These are phyloP conservation scores for Camellia lanceoleosa DNA, from an alignment of 148 eudicot genomes.

Conservation along the genomic window DNA sequence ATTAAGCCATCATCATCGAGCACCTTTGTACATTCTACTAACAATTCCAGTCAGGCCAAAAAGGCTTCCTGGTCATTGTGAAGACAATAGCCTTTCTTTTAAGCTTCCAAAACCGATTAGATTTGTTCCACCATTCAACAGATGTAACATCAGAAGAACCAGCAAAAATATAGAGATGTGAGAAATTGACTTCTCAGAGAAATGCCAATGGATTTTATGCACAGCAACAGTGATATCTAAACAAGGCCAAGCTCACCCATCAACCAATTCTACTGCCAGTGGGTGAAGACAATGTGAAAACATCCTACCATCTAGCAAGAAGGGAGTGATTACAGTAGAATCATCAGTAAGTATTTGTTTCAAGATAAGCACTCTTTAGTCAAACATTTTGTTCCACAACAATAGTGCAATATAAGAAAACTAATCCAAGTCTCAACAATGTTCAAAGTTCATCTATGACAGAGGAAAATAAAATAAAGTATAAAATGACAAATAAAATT, in stretches of 20 bases:
- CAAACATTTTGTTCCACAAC: background rate
- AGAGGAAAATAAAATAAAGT: background rate
- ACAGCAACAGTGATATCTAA: background rate
- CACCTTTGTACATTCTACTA: too few relatives aligned
- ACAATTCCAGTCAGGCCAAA: too few relatives aligned
- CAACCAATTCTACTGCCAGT: background rate
- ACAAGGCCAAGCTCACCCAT: background rate
- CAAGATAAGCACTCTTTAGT: background rate
- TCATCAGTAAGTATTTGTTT: background rate
- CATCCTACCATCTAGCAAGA: background rate
- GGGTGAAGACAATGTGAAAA: background rate
- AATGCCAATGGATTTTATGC: background rate
- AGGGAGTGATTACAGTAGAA: background rate
- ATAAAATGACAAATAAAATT: background rate
- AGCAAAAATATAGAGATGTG: background rate
- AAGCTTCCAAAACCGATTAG: too few relatives aligned
- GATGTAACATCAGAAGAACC: background rate
- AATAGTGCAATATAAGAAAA: background rate
- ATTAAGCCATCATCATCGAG: too few relatives aligned
- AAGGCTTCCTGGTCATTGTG: too few relatives aligned
- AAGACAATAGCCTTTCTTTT: too few relatives aligned
- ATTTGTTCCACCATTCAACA: background rate
- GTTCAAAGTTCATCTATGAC: background rate
- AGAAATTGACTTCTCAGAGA: background rate
- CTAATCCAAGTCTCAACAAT: constrained; percentile 5